phyloP scores from a whole-genome alignment of 1,284 basidiomycete species.

The Fomitiporia mediterranea region DNA sequence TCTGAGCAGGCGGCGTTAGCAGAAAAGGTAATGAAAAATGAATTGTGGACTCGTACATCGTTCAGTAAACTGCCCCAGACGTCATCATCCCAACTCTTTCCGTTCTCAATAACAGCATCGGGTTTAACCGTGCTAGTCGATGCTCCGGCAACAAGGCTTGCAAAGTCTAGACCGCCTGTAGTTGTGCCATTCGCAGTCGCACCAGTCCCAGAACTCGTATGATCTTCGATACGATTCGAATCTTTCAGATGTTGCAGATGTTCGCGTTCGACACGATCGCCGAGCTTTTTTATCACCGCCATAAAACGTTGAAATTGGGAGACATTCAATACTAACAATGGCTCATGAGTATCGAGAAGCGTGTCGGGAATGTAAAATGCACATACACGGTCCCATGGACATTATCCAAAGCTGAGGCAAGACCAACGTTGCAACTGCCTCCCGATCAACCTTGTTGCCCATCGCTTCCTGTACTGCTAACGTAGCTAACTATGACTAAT shows the following conservation, averaged over 20 bases:
- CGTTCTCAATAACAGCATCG: conserved; percentile 38
- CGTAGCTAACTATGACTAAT: conserved; percentile 72
- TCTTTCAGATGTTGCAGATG: conserved; percentile 81
- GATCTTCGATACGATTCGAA: conserved; percentile 77
- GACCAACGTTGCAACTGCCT: conserved; percentile 91
- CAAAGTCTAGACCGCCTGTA: conserved; percentile 49
- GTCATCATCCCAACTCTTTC: conserved; percentile 66
- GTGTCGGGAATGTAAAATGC: conserved; percentile 1
- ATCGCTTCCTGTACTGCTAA: conserved; percentile 94
- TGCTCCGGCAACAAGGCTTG: conserved; percentile 62
- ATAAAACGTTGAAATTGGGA: conserved; percentile 92
- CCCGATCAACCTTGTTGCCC: conserved; percentile 92
- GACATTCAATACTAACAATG: conserved; percentile 68
- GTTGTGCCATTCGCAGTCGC: conserved; percentile 34
- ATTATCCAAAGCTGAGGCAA: conserved; percentile 94
- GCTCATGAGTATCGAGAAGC: conserved; percentile 6
- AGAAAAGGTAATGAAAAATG: neutral
- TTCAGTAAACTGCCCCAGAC: conserved; percentile 74
- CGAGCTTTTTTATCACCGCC: conserved; percentile 68
- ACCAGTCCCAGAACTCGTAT: conserved; percentile 41
- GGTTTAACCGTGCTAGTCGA: conserved; percentile 41
- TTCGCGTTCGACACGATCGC: conserved; percentile 80
- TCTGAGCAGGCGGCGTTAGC: conserved; percentile 1
- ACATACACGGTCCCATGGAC: conserved; percentile 91
- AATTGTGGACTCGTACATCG: conserved; percentile 31